These are phyloP conservation scores for Sporothrix luriei DNA, from an alignment of 2,329 filamentous ascomycete genomes.

Conservation along the genomic window DNA sequence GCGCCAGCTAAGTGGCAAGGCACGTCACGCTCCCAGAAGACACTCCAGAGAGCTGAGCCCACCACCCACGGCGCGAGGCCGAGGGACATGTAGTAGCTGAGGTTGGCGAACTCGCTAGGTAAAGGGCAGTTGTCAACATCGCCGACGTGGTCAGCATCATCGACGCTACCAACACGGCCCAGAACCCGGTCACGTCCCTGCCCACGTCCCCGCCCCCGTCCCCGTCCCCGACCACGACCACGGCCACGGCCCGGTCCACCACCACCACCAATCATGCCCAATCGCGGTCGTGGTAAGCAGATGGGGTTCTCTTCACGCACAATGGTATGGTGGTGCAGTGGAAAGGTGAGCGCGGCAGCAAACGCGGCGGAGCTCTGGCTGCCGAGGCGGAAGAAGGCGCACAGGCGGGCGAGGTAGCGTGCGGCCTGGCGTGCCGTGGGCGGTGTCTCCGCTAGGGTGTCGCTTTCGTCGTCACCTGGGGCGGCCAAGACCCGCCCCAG, in stretches of 20 bases:
- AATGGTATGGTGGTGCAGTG: conserved; percentile 18
- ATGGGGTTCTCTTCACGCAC: background rate
- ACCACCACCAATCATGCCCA: background rate
- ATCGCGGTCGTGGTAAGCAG: conserved; percentile 24
- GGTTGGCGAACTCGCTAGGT: conserved; percentile 27
- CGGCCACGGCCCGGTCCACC: no score
- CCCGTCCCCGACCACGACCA: no score
- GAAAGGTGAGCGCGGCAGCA: conserved; percentile 25
- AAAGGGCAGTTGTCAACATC: background rate
- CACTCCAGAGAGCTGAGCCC: conserved; percentile 26
- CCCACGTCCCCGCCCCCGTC: no score
- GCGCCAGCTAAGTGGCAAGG: conserved; percentile 30
- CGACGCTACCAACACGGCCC: no score
- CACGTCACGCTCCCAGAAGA: conserved; percentile 32
- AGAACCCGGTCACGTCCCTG: no score
- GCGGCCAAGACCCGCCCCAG: conserved; percentile 4
- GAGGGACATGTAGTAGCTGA: conserved; percentile 32
- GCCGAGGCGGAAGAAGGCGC: conserved; percentile 27
- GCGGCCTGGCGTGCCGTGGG: conserved; percentile 30
- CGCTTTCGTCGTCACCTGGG: background rate
- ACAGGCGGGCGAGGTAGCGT: conserved; percentile 30
- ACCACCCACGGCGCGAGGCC: conserved; percentile 22
- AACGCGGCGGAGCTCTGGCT: conserved; percentile 31
- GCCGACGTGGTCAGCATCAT: background rate
- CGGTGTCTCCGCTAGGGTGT: background rate